A percentile compares a stretch with the other conserved stretches of the same genome.
Evolutionary conservation across 305 asterid genomes (phyloP).

Genomic region (Stenogyne calaminthoides): DNA sequence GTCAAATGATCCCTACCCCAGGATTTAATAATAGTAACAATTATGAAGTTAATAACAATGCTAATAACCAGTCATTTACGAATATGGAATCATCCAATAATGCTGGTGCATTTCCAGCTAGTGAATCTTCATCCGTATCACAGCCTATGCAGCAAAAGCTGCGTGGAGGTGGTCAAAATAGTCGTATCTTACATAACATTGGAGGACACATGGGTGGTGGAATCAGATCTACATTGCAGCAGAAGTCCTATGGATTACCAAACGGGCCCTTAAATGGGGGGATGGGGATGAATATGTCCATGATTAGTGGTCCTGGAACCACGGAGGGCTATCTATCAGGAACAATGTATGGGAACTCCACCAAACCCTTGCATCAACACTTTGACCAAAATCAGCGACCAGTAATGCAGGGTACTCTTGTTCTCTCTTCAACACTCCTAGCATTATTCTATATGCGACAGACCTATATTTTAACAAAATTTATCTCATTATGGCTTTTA

Average conservation of each 20-base stretch:
- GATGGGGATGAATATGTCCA: constrained; percentile 62
- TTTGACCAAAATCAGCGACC: constrained; percentile 70
- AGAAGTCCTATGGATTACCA: constrained; percentile 78
- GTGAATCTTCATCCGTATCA: constrained; percentile 59
- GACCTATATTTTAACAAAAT: background rate
- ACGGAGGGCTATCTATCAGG: constrained; percentile 66
- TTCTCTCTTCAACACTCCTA: constrained; percentile 19
- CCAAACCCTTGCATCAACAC: constrained; percentile 56
- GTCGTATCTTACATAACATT: constrained; percentile 81
- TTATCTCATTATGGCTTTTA: constrained; percentile 13
- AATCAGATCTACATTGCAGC: constrained; percentile 82
- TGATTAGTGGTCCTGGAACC: constrained; percentile 62
- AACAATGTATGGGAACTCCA: constrained; percentile 57
- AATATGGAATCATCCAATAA: constrained; percentile 66
- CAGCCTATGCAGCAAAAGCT: constrained; percentile 86
- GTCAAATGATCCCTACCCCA: constrained; percentile 99
- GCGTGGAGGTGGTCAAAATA: constrained; percentile 82
- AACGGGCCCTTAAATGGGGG: constrained; percentile 73
- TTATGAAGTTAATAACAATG: constrained; percentile 47
- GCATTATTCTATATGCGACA: background rate
- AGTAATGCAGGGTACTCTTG: constrained; percentile 58
- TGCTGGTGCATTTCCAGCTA: constrained; percentile 58
- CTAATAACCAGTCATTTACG: constrained; percentile 58
- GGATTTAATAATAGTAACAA: constrained; percentile 65
- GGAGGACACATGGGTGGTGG: constrained; percentile 89